Percentiles rank a stretch among this genome's conserved stretches.
Evolutionary conservation across 2,329 filamentous ascomycete genomes (phyloP).

Genomic region (Venturia asperata): DNA sequence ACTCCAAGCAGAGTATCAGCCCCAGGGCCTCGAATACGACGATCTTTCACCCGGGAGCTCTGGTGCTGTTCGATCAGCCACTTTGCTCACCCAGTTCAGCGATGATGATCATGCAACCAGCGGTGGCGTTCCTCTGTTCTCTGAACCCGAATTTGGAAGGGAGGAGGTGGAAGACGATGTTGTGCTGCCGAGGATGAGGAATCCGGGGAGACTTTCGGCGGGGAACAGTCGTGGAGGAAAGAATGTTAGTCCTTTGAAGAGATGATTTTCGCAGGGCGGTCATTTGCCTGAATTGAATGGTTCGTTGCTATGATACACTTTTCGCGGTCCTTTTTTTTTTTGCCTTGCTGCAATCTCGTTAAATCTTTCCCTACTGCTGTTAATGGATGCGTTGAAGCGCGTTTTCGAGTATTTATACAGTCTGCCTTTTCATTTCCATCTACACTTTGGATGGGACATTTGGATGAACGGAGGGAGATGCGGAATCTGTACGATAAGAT

Average conservation of each 20-base stretch:
- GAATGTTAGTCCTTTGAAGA: constrained; percentile 10
- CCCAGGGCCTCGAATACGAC: background rate
- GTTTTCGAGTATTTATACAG: background rate
- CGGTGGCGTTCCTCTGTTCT: constrained; percentile 24
- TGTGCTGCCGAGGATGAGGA: constrained; percentile 2
- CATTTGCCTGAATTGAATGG: background rate
- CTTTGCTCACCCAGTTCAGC: constrained; percentile 11
- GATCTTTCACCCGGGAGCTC: background rate
- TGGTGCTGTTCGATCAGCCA: background rate
- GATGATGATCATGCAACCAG: constrained; percentile 14
- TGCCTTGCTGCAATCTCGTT: background rate
- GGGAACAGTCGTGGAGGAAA: constrained; percentile 8
- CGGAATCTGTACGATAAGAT: background rate
- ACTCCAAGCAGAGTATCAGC: constrained; percentile 8
- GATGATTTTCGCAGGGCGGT: background rate
- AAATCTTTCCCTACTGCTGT: background rate
- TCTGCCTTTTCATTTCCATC: background rate
- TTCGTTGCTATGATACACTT: background rate
- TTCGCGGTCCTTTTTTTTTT: background rate
- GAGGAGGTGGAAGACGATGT: constrained; percentile 20
- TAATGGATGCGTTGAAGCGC: background rate
- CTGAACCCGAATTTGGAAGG: constrained; percentile 25
- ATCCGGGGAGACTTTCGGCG: constrained; percentile 15
- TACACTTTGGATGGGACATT: background rate
- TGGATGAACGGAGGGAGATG: background rate